Evolutionary conservation across 2,329 filamentous ascomycete species (phyloP).

Genomic region (Penicillium sp.): DNA sequence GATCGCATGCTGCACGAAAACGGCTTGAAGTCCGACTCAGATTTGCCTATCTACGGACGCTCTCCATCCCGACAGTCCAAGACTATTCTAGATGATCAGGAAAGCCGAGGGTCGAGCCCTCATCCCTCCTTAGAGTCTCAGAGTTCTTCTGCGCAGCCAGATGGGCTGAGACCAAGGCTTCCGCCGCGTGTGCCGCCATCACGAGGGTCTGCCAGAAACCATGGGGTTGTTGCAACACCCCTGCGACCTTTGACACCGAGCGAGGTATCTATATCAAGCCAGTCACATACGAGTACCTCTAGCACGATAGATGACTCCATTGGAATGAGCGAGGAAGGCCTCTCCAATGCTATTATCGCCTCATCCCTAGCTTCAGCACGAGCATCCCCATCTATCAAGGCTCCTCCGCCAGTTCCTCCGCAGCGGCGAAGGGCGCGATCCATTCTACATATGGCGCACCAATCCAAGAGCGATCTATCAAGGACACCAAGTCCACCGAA

Average conservation of each 20-base stretch:
- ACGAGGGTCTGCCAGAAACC: constrained; percentile 10
- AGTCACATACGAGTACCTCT: constrained; percentile 25
- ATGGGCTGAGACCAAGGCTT: constrained; percentile 24
- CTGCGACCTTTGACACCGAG: constrained; percentile 26
- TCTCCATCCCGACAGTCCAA: constrained; percentile 12
- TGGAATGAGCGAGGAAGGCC: constrained; percentile 36
- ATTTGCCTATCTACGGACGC: not conserved
- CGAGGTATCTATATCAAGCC: constrained; percentile 25
- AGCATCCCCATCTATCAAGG: constrained; percentile 38
- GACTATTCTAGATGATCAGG: constrained; percentile 7
- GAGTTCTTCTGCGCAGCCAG: constrained; percentile 11
- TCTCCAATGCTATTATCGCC: constrained; percentile 48
- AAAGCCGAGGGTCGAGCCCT: constrained; percentile 10
- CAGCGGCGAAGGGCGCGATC: constrained; percentile 38
- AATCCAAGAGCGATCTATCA: constrained; percentile 28
- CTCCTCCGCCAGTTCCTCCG: constrained; percentile 40
- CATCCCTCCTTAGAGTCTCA: constrained; percentile 15
- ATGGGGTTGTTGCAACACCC: constrained; percentile 10
- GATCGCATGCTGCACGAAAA: constrained; percentile 14
- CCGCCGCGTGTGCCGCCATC: constrained; percentile 25
- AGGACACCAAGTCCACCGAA: constrained; percentile 38
- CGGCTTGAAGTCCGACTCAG: constrained; percentile 10
- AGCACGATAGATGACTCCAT: constrained; percentile 23
- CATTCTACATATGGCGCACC: constrained; percentile 34
- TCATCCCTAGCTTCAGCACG: constrained; percentile 47